phyloP scores from a whole-genome alignment of 257 asterid species.

The Jacaranda copaia region DNA sequence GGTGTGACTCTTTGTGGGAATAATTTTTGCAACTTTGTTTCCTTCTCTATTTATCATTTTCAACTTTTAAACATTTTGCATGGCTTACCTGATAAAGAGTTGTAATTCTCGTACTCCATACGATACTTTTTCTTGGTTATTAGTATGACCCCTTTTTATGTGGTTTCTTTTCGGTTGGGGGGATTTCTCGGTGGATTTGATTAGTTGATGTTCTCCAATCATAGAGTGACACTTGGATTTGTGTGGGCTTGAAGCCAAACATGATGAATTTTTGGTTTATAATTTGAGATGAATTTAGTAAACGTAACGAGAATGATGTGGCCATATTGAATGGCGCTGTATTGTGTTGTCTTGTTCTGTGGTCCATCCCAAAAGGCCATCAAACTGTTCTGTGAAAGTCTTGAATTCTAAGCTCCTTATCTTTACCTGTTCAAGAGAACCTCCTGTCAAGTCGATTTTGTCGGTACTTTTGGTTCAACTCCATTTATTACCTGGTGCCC shows the following conservation, averaged over 20 bases:
- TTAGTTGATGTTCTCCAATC: neutral
- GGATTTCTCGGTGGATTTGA: too few species aligned
- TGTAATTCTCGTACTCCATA: neutral
- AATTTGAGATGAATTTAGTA: neutral
- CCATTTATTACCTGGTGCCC: neutral
- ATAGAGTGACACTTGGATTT: neutral
- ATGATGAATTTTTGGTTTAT: neutral
- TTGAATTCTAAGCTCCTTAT: constrained; percentile 3
- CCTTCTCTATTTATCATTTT: neutral
- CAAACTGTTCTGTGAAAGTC: constrained; percentile 32
- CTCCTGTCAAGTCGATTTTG: neutral
- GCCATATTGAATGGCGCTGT: constrained; percentile 40
- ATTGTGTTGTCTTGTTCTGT: constrained; percentile 31
- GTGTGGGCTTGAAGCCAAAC: too few species aligned
- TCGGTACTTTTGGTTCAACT: neutral
- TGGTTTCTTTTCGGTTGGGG: neutral
- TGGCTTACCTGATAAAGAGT: constrained; percentile 27
- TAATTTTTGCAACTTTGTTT: neutral
- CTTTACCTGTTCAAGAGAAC: neutral
- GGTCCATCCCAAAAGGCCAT: constrained; percentile 42
- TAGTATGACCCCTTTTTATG: too few species aligned
- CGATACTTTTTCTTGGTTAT: neutral
- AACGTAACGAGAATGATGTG: constrained; percentile 30
- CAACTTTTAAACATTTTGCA: constrained; percentile 29
- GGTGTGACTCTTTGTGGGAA: constrained; percentile 11